Conservation (phyloP, 495 filamentous ascomycete species). For the Hypoxylon subgilvum region DNA sequence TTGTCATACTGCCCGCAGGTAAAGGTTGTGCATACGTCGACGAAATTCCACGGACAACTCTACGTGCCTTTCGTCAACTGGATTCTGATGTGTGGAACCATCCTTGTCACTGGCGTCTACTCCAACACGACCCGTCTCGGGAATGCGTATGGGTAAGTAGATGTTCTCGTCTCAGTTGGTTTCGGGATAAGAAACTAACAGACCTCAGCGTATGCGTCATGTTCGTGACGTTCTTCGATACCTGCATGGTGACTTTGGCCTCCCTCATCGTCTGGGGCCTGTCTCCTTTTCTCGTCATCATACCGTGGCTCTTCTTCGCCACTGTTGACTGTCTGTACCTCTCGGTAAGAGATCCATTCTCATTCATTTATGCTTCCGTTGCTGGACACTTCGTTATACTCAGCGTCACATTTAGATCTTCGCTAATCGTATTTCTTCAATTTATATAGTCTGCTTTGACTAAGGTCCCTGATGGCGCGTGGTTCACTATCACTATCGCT, state of each 20-base stretch:
- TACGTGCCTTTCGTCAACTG: slow-evolving; percentile 76
- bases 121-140: slow-evolving; percentile 65
- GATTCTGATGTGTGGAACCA: slow-evolving; percentile 74
- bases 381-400: too few relatives aligned
- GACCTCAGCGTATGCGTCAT: slow-evolving; percentile 66
- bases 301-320: slow-evolving; percentile 67
- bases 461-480: slow-evolving; percentile 74
- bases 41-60: slow-evolving; percentile 70
- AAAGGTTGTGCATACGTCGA: slow-evolving; percentile 69
- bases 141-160: slow-evolving; percentile 49
- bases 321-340: slow-evolving; percentile 69
- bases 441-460: slow-evolving; percentile 67
- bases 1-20: slow-evolving; percentile 77
- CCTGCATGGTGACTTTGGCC: slow-evolving; percentile 70
- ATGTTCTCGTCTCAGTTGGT: too few relatives aligned
- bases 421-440: too few relatives aligned
- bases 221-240: slow-evolving; percentile 76
- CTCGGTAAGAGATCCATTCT: too few relatives aligned
- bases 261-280: slow-evolving; percentile 72
- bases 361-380: too few relatives aligned
- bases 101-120: slow-evolving; percentile 75
- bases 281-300: slow-evolving; percentile 60
- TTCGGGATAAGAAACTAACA: slow-evolving; percentile 56
- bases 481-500: slow-evolving; percentile 74
- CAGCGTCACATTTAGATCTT: too few relatives aligned